Conservation (phyloP, 345 rosid genomes). For the Eucalyptus shirleyi region DNA sequence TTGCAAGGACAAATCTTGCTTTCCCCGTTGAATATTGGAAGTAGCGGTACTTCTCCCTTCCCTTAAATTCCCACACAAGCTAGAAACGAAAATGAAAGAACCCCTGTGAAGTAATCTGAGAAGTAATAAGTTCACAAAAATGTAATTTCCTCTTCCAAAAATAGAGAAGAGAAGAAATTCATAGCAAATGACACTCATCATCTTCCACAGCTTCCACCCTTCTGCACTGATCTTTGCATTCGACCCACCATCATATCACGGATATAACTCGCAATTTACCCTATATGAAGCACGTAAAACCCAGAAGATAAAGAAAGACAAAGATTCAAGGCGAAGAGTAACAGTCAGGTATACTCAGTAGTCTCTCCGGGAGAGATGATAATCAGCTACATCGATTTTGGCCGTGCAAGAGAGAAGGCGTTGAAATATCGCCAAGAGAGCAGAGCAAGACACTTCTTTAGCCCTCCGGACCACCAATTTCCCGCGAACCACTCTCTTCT, state of each 20-base stretch:
- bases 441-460: conserved; percentile 8
- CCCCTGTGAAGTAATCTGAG: background rate
- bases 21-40: background rate
- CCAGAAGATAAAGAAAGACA: background rate
- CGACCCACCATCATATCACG: background rate
- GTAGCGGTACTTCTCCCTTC: background rate
- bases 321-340: background rate
- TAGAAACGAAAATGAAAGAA: background rate
- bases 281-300: background rate
- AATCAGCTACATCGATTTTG: conserved; percentile 30
- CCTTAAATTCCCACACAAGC: background rate
- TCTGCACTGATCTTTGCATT: background rate
- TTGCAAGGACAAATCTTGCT: background rate
- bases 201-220: background rate
- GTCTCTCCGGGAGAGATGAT: background rate
- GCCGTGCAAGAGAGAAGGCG: conserved; percentile 28
- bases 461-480: background rate
- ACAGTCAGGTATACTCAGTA: background rate
- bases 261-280: background rate
- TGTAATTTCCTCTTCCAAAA: background rate
- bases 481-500: background rate
- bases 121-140: background rate
- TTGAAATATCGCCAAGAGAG: conserved; percentile 19
- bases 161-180: background rate
- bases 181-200: background rate